Evolutionary conservation across 768 basidiomycete genomes (phyloP).

Genomic region (Suillus occidentalis): DNA sequence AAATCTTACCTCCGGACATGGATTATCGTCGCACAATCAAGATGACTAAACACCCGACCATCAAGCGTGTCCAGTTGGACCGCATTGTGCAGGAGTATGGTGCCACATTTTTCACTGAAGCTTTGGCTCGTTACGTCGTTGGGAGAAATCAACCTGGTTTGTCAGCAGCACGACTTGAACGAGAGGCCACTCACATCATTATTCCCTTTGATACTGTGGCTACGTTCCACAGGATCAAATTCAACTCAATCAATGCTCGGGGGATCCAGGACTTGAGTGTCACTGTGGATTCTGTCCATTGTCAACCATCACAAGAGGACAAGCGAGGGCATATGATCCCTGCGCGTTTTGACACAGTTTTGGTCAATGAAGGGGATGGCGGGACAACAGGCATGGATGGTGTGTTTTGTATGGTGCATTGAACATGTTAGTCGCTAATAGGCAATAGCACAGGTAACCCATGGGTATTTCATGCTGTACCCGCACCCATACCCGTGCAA

Average conservation of each 20-base stretch:
- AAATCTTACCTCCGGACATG: too few species aligned
- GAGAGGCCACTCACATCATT: neutral
- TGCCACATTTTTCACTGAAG: slow-evolving; percentile 15
- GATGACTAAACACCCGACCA: slow-evolving; percentile 28
- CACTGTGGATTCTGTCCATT: neutral
- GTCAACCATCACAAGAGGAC: neutral
- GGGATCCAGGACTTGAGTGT: neutral
- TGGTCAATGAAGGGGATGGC: neutral
- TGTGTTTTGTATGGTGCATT: neutral
- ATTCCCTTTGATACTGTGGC: neutral
- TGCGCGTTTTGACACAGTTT: slow-evolving; percentile 3
- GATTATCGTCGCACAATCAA: too few species aligned
- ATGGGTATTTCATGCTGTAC: too few species aligned
- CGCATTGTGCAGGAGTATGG: slow-evolving; percentile 22
- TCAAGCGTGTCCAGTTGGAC: slow-evolving; percentile 24
- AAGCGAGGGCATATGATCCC: neutral
- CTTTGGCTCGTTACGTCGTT: neutral
- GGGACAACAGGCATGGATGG: neutral
- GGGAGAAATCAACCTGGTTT: neutral
- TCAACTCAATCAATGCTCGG: neutral
- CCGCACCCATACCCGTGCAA: too few species aligned
- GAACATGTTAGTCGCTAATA: neutral
- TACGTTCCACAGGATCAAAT: neutral
- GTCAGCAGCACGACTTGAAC: neutral
- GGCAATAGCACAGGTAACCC: too few species aligned